phyloP scores from a whole-genome alignment of 371 early-diverging fungal species.

The Mortierella sp. region DNA sequence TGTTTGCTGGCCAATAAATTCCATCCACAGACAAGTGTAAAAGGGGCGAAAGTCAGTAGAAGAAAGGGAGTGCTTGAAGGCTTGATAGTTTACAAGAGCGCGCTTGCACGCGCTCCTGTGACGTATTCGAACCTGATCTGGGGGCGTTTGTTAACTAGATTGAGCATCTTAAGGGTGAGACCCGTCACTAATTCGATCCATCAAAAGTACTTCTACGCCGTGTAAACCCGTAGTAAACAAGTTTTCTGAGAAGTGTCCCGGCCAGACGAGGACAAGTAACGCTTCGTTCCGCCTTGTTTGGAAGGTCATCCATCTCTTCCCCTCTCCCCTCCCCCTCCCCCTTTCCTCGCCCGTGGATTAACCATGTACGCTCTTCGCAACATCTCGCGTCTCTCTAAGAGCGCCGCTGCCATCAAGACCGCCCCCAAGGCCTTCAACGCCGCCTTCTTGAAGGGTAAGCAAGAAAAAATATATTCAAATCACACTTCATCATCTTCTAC shows the following conservation, averaged over 20 bases:
- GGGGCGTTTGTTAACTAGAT: too few species aligned
- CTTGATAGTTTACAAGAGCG: too few species aligned
- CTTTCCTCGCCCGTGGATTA: constrained; percentile 14
- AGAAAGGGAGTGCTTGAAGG: neutral
- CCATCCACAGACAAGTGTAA: neutral
- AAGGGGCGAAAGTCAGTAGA: neutral
- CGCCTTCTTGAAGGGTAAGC: constrained; percentile 60
- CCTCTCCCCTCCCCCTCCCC: constrained; percentile 29
- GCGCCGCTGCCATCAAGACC: constrained; percentile 58
- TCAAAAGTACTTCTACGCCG: neutral
- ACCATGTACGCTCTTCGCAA: constrained; percentile 57
- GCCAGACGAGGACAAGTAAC: neutral
- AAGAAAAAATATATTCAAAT: neutral
- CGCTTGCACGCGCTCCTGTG: neutral
- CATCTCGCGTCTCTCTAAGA: constrained; percentile 60
- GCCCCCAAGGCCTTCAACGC: constrained; percentile 60
- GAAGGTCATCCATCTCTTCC: constrained; percentile 40
- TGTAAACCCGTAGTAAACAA: neutral
- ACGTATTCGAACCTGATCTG: neutral
- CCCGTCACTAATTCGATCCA: neutral
- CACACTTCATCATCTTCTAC: neutral
- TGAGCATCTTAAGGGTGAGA: neutral
- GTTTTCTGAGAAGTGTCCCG: neutral
- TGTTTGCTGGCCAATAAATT: neutral
- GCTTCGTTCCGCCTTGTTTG: constrained; percentile 28